These are phyloP conservation scores for Exophiala lecanii-corni DNA, from an alignment of 2,329 filamentous ascomycete genomes.

Conservation along the genomic window DNA sequence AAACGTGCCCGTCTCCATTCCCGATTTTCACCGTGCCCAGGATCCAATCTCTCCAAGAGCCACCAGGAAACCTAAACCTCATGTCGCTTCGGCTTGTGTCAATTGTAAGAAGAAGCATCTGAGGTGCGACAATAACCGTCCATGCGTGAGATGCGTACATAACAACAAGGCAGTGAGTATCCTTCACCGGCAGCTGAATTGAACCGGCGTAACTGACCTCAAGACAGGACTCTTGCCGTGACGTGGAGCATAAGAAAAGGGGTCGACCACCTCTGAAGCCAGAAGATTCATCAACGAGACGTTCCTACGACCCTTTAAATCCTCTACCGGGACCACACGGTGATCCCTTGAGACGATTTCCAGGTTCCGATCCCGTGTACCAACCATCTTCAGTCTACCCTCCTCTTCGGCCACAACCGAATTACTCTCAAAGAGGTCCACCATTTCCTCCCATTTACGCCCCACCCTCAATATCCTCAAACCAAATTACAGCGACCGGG, in stretches of 20 bases:
- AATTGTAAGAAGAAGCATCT: constrained; percentile 48
- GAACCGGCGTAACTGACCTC: constrained; percentile 7
- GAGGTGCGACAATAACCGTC: constrained; percentile 42
- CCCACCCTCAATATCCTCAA: constrained; percentile 21
- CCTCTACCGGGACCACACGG: constrained; percentile 3
- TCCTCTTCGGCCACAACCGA: constrained; percentile 14
- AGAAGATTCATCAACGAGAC: constrained; percentile 15
- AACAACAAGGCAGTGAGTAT: constrained; percentile 43
- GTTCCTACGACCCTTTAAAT: constrained; percentile 7
- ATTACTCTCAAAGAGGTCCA: constrained; percentile 8
- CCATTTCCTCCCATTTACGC: constrained; percentile 18
- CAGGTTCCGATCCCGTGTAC: constrained; percentile 5
- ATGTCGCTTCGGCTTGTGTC: constrained; percentile 46
- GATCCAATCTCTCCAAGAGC: constrained; percentile 32
- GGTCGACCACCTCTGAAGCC: constrained; percentile 23
- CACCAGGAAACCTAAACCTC: constrained; percentile 43
- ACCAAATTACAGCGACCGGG: constrained; percentile 17
- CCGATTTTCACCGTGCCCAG: constrained; percentile 18
- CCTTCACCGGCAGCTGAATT: too few species aligned
- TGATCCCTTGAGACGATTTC: constrained; percentile 8
- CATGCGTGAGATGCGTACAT: constrained; percentile 43
- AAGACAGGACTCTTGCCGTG: constrained; percentile 38
- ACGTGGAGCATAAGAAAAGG: constrained; percentile 46
- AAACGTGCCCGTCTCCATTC: constrained; percentile 17
- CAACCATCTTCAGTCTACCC: constrained; percentile 9